phyloP scores from a whole-genome alignment of 495 filamentous ascomycete genomes.

The Sabuloglossum arenarium region DNA sequence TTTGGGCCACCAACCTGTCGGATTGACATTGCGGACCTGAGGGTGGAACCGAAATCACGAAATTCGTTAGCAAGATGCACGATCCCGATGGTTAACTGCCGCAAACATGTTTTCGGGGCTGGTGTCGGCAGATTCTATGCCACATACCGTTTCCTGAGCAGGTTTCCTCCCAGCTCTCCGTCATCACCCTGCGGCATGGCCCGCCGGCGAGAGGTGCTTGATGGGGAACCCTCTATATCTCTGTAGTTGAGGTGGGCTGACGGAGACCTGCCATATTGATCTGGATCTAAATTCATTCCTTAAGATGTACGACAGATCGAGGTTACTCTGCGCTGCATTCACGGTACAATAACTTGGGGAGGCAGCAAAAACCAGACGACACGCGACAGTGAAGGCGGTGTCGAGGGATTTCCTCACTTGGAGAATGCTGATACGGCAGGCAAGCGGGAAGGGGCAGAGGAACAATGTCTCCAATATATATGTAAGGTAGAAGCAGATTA shows the following conservation, averaged over 20 bases:
- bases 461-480: no score
- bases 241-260: neutral
- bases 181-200: neutral
- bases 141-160: neutral
- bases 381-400: no score
- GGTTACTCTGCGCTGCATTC: neutral
- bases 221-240: neutral
- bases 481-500: no score
- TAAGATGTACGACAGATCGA: neutral
- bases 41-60: neutral
- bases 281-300: neutral
- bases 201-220: neutral
- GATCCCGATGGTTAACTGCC: neutral
- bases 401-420: no score
- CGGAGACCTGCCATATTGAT: neutral
- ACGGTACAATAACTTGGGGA: no score
- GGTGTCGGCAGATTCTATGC: neutral
- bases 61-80: neutral
- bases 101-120: neutral
- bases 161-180: neutral
- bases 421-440: no score
- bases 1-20: slow-evolving; percentile 78
- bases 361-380: no score
- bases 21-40: slow-evolving; percentile 53
- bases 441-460: no score